Base-by-base conservation (phyloP, 148 eudicot species). In the Camellia sinensis region DNA sequence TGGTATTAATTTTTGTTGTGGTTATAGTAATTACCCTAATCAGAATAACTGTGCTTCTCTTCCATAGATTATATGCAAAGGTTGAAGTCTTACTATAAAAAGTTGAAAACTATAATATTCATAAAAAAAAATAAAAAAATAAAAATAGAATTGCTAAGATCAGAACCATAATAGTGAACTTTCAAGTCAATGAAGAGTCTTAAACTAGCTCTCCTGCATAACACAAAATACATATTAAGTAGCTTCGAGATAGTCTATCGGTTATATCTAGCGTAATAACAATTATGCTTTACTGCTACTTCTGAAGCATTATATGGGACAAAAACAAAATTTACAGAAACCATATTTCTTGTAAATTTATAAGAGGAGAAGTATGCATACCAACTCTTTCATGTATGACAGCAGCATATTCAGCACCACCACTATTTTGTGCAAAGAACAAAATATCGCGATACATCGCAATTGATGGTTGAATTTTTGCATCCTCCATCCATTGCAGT, bases 401-500 rank as follows among this genome's bases (percentile, higher is more conserved):
- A 62, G 85, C 83, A 71, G 91, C 89, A 63, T 85, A 86, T 79
- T 90, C 94, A 77, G 86, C 52, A 11, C 94, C 97, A 50, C 82
- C 76, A 50, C 97, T 82, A 84, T 84, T 90, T 79, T 95, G 90
- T 64, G 94, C 91, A 80, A 89, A 93, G 78, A 82, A 86, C 74
- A 89, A 69, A 44, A 95, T 81, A 57, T 83, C 82, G 29, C 80
- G 83, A 80, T 87, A 91, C 92, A 90, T 90, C 74, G 82, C 90
- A 29, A 75, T 69, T n/a, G 99, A 87, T 64, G 97, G 99, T 43
- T 85, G 89, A 48, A 89, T 71, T 71, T 93, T 97, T 74, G 85
- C 87, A 77, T 93, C 97, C 72, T 87, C 93, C 99, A 95, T 95
- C 99, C 99, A 95, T 67, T 92, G 85, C 84, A 95, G 80, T 68